phyloP scores from a whole-genome alignment of 495 filamentous ascomycete species.

The Antarctomyces pellizariae region DNA sequence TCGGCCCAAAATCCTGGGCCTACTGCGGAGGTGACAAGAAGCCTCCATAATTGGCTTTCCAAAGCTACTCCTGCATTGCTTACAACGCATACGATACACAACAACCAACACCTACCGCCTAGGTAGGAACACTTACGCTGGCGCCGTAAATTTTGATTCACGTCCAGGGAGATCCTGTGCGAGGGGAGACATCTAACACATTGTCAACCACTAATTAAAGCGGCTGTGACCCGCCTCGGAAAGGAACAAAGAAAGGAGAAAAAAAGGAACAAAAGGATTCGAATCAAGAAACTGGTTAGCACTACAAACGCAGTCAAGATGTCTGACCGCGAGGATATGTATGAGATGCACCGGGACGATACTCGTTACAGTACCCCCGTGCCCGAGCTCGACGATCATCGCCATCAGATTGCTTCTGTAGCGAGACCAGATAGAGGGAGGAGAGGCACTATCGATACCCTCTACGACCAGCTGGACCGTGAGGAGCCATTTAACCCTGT shows the following conservation, averaged over 20 bases:
- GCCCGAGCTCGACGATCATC: constrained; percentile 82
- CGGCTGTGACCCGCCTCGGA: no score
- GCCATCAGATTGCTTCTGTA: constrained; percentile 46
- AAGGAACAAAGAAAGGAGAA: no score
- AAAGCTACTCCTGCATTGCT: no score
- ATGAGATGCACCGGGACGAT: no score
- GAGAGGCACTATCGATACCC: constrained; percentile 30
- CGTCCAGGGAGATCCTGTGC: no score
- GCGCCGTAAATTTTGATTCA: no score
- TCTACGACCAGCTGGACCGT: constrained; percentile 14
- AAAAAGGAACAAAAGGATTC: no score
- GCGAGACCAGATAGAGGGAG: constrained; percentile 28
- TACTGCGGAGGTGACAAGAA: constrained; percentile 91
- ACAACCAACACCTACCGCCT: constrained; percentile 1
- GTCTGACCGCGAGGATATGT: constrained; percentile 30
- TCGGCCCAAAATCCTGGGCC: constrained; percentile 76
- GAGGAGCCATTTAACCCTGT: background rate
- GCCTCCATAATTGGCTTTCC: constrained; percentile 72
- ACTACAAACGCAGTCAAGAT: constrained; percentile 19
- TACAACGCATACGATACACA: constrained; percentile 1
- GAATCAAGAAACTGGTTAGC: no score
- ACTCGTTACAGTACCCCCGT: constrained; percentile 50
- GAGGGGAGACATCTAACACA: no score
- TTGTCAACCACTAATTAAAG: no score
- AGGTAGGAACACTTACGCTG: no score